Evolutionary conservation across 306 rosid species (phyloP).

Genomic region (Malus domestica): DNA sequence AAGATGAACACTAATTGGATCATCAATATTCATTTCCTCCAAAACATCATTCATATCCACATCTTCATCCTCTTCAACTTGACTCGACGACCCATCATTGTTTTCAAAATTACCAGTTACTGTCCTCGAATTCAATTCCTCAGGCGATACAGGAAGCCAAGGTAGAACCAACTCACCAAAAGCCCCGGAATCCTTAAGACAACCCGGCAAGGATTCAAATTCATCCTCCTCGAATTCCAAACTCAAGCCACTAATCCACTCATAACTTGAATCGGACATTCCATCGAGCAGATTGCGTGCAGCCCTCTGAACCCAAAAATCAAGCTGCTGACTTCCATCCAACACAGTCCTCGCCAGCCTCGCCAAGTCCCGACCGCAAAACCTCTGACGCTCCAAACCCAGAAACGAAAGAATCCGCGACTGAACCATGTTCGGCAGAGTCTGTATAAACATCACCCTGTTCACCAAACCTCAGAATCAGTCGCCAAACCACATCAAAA

Average conservation of each 20-base stretch:
- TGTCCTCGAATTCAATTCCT: constrained; percentile 7
- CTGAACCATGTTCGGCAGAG: constrained; percentile 33
- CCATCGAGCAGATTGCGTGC: constrained; percentile 30
- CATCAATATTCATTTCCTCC: constrained; percentile 21
- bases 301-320: constrained; percentile 33
- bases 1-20: constrained; percentile 1
- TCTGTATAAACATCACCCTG: constrained; percentile 31
- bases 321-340: constrained; percentile 4
- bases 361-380: constrained; percentile 16
- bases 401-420: constrained; percentile 27
- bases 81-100: not conserved
- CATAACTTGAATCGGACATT: constrained; percentile 15
- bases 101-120: not conserved
- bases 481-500: not conserved
- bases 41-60: constrained; percentile 14
- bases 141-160: constrained; percentile 27
- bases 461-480: not conserved
- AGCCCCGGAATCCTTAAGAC: constrained; percentile 12
- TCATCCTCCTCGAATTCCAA: constrained; percentile 30
- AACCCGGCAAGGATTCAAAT: constrained; percentile 29
- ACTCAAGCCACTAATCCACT: constrained; percentile 29
- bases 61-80: constrained; percentile 7
- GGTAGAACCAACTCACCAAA: constrained; percentile 17
- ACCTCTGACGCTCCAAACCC: constrained; percentile 17
- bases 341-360: constrained; percentile 21